These are phyloP conservation scores for Teratosphaeria gauchensis DNA, from an alignment of 2,329 filamentous ascomycete species.

Conservation along the genomic window DNA sequence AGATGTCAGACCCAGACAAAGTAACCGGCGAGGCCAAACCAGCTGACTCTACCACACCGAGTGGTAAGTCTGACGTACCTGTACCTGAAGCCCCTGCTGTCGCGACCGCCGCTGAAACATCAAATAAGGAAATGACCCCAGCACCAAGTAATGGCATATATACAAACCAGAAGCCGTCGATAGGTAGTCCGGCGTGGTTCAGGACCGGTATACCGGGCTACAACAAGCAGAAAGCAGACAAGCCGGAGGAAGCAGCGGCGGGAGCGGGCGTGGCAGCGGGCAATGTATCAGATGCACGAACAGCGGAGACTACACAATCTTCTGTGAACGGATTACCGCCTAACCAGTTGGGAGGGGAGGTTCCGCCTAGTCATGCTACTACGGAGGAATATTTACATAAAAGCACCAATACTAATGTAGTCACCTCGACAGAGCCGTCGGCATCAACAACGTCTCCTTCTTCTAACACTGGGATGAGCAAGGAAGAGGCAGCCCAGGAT, in stretches of 20 bases:
- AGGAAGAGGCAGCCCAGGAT: not conserved
- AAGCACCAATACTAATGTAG: not conserved
- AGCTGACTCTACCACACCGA: conserved; percentile 4
- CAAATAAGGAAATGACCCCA: conserved; percentile 1
- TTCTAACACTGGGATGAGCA: not conserved
- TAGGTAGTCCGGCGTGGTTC: conserved; percentile 15
- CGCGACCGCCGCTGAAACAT: conserved; percentile 2
- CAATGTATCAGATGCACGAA: not conserved
- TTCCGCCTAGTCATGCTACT: not conserved
- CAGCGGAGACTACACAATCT: not conserved
- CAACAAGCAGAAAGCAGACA: conserved; percentile 3
- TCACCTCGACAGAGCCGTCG: not conserved
- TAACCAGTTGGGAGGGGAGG: not conserved
- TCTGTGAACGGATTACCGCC: not conserved
- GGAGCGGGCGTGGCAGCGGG: not conserved
- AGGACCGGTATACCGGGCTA: conserved; percentile 9
- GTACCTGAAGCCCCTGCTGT: not conserved
- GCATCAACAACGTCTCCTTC: not conserved
- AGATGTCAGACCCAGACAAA: conserved; percentile 1
- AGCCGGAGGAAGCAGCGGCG: conserved; percentile 1
- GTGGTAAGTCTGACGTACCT: conserved; percentile 8
- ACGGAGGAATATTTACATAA: not conserved
- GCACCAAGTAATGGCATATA: not conserved
- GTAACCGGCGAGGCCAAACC: conserved; percentile 1
- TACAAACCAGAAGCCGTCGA: conserved; percentile 4